phyloP scores from a whole-genome alignment of 768 basidiomycete genomes.

The Fomitopsis serialis region DNA sequence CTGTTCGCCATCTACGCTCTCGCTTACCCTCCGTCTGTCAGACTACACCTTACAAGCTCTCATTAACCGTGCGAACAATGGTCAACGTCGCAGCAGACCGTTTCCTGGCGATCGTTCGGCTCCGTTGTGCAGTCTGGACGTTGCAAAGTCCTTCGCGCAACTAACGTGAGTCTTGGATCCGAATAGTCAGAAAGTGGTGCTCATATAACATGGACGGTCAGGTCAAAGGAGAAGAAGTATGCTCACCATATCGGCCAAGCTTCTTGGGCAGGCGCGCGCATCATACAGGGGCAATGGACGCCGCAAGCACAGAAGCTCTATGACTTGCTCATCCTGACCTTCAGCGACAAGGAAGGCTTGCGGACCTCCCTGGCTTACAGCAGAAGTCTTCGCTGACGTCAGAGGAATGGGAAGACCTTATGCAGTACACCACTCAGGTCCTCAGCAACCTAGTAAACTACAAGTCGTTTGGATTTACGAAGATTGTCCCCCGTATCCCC shows the following conservation, averaged over 20 bases:
- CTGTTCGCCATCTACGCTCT: not conserved
- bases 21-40: not conserved
- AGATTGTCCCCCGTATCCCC: conserved; percentile 72
- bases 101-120: conserved; percentile 67
- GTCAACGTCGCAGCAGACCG: conserved; percentile 41
- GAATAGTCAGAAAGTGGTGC: not conserved
- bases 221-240: conserved; percentile 73
- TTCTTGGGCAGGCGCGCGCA: conserved; percentile 79
- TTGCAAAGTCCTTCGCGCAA: conserved; percentile 63
- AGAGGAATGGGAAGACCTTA: conserved; percentile 61
- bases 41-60: not conserved
- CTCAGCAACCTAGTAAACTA: conserved; percentile 69
- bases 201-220: conserved; percentile 21
- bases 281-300: conserved; percentile 85
- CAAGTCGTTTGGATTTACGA: conserved; percentile 80
- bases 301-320: conserved; percentile 61
- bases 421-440: conserved; percentile 72
- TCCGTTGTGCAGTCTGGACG: conserved; percentile 71
- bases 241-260: conserved; percentile 67
- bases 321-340: conserved; percentile 65
- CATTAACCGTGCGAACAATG: conserved; percentile 21
- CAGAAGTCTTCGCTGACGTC: conserved; percentile 44
- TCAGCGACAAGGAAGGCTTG: conserved; percentile 54
- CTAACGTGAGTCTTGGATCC: conserved; percentile 41
- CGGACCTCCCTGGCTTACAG: conserved; percentile 51